Evolutionary conservation across 257 asterid genomes (phyloP).

Genomic region (Fraxinus excelsior): DNA sequence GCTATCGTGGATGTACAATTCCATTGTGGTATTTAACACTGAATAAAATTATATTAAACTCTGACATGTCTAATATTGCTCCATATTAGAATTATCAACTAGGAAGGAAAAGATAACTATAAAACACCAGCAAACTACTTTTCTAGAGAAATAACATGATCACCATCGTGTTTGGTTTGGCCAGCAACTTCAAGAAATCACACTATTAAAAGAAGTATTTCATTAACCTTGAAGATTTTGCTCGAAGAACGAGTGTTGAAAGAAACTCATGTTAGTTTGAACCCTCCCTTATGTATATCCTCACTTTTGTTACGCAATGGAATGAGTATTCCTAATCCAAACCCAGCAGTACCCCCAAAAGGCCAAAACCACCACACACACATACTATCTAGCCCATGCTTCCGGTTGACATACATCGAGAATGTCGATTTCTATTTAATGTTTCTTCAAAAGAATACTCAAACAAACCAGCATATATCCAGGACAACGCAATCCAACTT

Average conservation of each 20-base stretch:
- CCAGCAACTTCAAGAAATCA: not conserved
- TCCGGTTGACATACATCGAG: not conserved
- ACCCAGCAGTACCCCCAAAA: not conserved
- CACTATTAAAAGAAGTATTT: not conserved
- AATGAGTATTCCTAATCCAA: not conserved
- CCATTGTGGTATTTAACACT: too few relatives aligned
- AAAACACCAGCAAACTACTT: not conserved
- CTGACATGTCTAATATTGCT: too few relatives aligned
- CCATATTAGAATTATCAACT: not conserved
- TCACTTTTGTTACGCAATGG: not conserved
- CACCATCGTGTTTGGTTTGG: not conserved
- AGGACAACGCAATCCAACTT: too few relatives aligned
- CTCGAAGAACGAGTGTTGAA: not conserved
- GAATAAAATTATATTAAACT: too few relatives aligned
- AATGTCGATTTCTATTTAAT: not conserved
- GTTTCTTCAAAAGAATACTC: not conserved
- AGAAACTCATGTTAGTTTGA: not conserved
- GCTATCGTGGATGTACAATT: too few relatives aligned
- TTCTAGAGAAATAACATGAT: not conserved
- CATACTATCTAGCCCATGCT: not conserved
- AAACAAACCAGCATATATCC: not conserved
- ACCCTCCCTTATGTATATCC: not conserved
- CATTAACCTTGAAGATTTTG: too few relatives aligned
- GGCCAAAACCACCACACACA: not conserved
- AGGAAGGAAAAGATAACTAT: too few relatives aligned